Evolutionary conservation across 306 rosid genomes (phyloP), one percentile per base, ranked within the genome.

Genomic region (Glycine soja): DNA sequence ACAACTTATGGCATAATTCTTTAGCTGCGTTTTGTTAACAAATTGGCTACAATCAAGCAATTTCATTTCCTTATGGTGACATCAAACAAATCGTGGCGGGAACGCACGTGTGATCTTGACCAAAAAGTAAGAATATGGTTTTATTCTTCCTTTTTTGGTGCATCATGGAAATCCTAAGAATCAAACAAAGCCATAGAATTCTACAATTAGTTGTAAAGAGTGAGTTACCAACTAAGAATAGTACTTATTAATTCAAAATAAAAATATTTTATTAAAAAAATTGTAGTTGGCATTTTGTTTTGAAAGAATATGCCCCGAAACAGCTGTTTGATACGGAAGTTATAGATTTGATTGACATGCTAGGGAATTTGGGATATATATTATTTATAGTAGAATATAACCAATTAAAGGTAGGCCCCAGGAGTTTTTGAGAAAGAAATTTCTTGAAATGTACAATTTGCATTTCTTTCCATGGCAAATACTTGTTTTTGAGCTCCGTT

Each of bases 141-240:
- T 61, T 71, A 24, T 58, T 18, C 10, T 36, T 68, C 40, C 54
- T 40, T 61, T 75, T 24, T 18, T 18, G 57, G 7, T 38, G 18
- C 73, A 30, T 48, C 45, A 40, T 40, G 30, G 30, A 24, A 24
- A 24, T 24, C 24, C 7, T 42, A 40, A 38, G 10, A 30, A 45
- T 19, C 13, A 46, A 45, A 30, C 11, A 36, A 73, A 62, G 56
- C 38, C 46, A 61, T 9, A 13, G 43, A 66, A 19, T 7, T 53
- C 18, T 10, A 78, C 46, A 78, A 78, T 18, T 66, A 52, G 54
- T 11, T 66, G 80, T 65, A 63, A 77, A 36, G 32, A 40, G 13
- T 30, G 43, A 45, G 16, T 62, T 19, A 24, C 48, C n/a, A 11
- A 70, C 0, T 11, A 30, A 34, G 40, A 76, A 63, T 32, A 15